Evolutionary conservation across 2,329 filamentous ascomycete genomes (phyloP).

Genomic region (Eutypella sp.): DNA sequence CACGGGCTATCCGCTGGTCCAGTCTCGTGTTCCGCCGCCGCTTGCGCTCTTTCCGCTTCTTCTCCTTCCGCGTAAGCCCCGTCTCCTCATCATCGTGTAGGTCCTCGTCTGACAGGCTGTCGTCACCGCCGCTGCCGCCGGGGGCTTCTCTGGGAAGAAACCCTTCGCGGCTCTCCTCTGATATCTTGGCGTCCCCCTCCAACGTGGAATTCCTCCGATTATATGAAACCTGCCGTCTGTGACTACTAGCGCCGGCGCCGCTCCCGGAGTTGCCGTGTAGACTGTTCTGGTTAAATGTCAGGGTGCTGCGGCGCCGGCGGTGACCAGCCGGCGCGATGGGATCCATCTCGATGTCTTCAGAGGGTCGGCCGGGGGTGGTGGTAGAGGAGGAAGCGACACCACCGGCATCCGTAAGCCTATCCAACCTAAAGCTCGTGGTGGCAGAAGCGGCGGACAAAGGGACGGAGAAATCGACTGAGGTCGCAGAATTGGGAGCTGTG

Average conservation of each 20-base stretch:
- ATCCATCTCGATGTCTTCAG: conserved; percentile 52
- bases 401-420: conserved; percentile 24
- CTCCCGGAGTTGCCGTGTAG: no score
- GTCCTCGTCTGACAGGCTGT: conserved; percentile 65
- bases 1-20: conserved; percentile 63
- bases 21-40: conserved; percentile 63
- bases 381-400: conserved; percentile 15
- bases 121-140: conserved; percentile 48
- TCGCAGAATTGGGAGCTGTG: conserved; percentile 11
- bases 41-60: conserved; percentile 61
- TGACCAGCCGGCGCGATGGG: conserved; percentile 44
- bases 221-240: no score
- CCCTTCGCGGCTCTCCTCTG: conserved; percentile 35
- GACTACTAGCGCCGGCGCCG: no score
- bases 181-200: conserved; percentile 40
- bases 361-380: conserved; percentile 18
- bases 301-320: conserved; percentile 51
- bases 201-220: conserved; percentile 24
- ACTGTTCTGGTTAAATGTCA: conserved; percentile 37
- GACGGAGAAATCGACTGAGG: conserved; percentile 21
- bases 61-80: conserved; percentile 71
- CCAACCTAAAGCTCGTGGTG: conserved; percentile 29
- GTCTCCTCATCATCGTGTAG: conserved; percentile 85
- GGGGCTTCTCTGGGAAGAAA: conserved; percentile 23
- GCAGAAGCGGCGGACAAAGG: conserved; percentile 28